These are phyloP conservation scores for Castanea crenata DNA, from an alignment of 306 rosid species.

Conservation along the genomic window DNA sequence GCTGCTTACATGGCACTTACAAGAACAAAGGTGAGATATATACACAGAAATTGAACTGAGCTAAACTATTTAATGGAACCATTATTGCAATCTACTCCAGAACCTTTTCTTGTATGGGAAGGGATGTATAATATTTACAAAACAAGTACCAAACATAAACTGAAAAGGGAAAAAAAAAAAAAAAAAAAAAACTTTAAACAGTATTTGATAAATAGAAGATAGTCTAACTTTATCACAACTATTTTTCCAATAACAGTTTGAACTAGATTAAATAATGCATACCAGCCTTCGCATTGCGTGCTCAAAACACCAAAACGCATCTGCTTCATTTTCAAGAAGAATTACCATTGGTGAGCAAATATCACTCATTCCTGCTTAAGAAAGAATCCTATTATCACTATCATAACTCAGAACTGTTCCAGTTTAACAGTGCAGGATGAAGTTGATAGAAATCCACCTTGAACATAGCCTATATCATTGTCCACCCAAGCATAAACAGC, in stretches of 20 bases:
- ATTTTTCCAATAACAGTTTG: too few relatives aligned
- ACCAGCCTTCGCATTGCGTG: constrained; percentile 97
- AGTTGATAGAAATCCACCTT: constrained; percentile 49
- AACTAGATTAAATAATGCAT: constrained; percentile 19
- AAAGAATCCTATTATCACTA: constrained; percentile 16
- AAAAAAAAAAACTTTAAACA: too few relatives aligned
- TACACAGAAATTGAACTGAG: background rate
- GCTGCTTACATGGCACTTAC: background rate
- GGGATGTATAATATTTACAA: background rate
- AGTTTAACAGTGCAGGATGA: constrained; percentile 10
- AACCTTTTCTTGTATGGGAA: background rate
- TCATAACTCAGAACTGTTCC: constrained; percentile 21
- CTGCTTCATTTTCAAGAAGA: constrained; percentile 80
- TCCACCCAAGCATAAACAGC: constrained; percentile 89
- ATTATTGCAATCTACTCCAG: background rate
- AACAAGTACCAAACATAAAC: background rate
- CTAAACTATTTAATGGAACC: background rate
- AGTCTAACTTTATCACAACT: too few relatives aligned
- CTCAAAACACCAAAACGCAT: constrained; percentile 92
- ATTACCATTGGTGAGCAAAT: constrained; percentile 87
- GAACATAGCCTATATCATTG: constrained; percentile 85
- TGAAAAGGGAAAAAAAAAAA: background rate
- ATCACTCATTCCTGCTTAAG: constrained; percentile 90
- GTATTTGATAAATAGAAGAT: too few relatives aligned
- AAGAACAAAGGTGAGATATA: background rate